Evolutionary conservation across 2,329 filamentous ascomycete species (phyloP).

Genomic region (Clarireedia hainanense): DNA sequence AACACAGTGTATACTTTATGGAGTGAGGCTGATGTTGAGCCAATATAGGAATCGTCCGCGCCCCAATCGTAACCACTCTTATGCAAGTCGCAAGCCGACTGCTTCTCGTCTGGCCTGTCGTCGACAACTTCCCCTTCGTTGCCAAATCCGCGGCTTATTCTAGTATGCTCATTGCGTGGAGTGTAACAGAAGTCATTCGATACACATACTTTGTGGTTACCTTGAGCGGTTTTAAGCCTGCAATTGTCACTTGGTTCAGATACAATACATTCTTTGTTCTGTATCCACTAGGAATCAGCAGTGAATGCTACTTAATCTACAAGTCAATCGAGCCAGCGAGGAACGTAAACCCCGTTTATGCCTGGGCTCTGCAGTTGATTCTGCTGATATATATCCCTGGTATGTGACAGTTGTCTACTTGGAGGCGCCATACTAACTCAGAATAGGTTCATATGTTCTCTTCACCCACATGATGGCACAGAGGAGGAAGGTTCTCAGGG

Average conservation of each 20-base stretch:
- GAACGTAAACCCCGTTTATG: slow-evolving; percentile 40
- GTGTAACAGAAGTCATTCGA: slow-evolving; percentile 81
- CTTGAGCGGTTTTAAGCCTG: slow-evolving; percentile 55
- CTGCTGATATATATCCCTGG: slow-evolving; percentile 74
- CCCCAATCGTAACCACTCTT: slow-evolving; percentile 73
- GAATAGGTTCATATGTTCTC: slow-evolving; percentile 59
- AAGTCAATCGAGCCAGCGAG: slow-evolving; percentile 55
- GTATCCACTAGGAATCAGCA: slow-evolving; percentile 85
- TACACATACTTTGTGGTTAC: slow-evolving; percentile 85
- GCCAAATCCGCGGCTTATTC: slow-evolving; percentile 57
- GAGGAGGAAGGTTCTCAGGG: slow-evolving; percentile 68
- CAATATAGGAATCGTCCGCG: slow-evolving; percentile 66
- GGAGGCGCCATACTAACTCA: slow-evolving; percentile 13
- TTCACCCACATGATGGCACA: slow-evolving; percentile 96
- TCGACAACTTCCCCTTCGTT: slow-evolving; percentile 63
- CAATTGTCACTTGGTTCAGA: slow-evolving; percentile 67
- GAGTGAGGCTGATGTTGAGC: slow-evolving; percentile 11
- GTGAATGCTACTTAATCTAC: slow-evolving; percentile 77
- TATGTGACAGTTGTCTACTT: slow-evolving; percentile 35
- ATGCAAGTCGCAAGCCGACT: slow-evolving; percentile 88
- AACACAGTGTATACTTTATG: background rate
- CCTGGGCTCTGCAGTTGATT: slow-evolving; percentile 54
- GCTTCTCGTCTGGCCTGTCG: slow-evolving; percentile 81
- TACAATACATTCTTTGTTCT: slow-evolving; percentile 92
- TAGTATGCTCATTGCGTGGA: slow-evolving; percentile 81